These are phyloP conservation scores for Brassica nigra DNA, from an alignment of 345 rosid genomes.

Conservation along the genomic window DNA sequence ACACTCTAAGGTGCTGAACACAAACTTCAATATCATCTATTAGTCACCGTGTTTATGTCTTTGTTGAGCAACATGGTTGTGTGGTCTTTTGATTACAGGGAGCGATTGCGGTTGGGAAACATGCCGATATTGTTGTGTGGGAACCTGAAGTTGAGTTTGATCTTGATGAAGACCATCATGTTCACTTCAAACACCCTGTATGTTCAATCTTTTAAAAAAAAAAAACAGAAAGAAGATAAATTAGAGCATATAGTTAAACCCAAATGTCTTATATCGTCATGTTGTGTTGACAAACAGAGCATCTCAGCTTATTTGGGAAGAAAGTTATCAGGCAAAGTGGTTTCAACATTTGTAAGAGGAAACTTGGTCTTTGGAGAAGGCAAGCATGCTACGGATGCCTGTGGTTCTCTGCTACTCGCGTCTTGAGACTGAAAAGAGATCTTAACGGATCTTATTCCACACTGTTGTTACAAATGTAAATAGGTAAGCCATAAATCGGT, in stretches of 20 bases:
- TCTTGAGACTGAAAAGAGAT: constrained; percentile 23
- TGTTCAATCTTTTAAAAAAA: background rate
- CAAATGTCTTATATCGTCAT: background rate
- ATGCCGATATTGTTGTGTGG: constrained; percentile 86
- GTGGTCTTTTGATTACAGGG: constrained; percentile 52
- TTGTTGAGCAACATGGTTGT: background rate
- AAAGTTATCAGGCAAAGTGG: constrained; percentile 73
- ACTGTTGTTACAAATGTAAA: constrained; percentile 7
- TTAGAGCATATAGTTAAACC: background rate
- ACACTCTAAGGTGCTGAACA: constrained; percentile 56
- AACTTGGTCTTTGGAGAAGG: constrained; percentile 83
- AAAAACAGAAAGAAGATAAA: background rate
- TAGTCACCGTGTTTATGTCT: background rate
- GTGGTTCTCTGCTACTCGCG: constrained; percentile 72
- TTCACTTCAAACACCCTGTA: constrained; percentile 78
- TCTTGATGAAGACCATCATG: constrained; percentile 62
- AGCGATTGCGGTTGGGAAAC: constrained; percentile 65
- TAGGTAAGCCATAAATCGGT: constrained; percentile 6
- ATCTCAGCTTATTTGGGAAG: constrained; percentile 86
- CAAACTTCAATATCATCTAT: background rate
- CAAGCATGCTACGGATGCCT: constrained; percentile 77
- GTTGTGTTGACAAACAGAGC: constrained; percentile 45
- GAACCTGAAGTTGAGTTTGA: constrained; percentile 73
- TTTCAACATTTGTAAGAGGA: constrained; percentile 85
- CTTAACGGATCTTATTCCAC: background rate